Conservation (phyloP, 768 basidiomycete genomes). For the Trametes cinnabarina region DNA sequence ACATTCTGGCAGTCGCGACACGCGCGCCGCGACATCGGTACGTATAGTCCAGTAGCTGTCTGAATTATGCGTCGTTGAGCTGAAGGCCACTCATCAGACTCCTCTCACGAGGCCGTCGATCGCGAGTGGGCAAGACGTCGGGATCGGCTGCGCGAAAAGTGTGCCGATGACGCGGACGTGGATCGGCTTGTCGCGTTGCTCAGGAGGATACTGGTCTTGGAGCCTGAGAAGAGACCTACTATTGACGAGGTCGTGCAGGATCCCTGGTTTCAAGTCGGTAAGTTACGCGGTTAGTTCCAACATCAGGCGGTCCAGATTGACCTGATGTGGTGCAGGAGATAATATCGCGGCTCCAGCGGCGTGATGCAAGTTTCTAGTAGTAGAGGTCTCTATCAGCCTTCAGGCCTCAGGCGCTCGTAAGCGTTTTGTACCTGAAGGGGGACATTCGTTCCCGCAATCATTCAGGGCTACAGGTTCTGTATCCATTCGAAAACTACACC, state of each 20-base stretch:
- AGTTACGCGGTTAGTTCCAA: not conserved
- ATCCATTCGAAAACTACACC: no score
- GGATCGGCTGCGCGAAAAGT: constrained; percentile 24
- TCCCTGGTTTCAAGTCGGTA: constrained; percentile 31
- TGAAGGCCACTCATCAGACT: constrained; percentile 26
- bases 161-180: constrained; percentile 33
- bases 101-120: constrained; percentile 31
- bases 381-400: no score
- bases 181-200: constrained; percentile 39
- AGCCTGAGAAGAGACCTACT: constrained; percentile 41
- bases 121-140: constrained; percentile 31
- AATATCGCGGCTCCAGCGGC: no score
- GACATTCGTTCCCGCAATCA: no score
- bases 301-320: no score
- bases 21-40: constrained; percentile 19
- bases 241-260: constrained; percentile 36
- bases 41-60: no score
- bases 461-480: no score
- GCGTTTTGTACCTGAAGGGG: no score
- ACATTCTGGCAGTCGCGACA: not conserved
- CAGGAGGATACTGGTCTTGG: constrained; percentile 40
- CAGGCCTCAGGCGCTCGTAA: no score
- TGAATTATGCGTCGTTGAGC: constrained; percentile 26
- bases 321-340: no score
- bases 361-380: no score